Evolutionary conservation across 1,139 yeast species (phyloP).

Genomic region (Candida sanyaensis): DNA sequence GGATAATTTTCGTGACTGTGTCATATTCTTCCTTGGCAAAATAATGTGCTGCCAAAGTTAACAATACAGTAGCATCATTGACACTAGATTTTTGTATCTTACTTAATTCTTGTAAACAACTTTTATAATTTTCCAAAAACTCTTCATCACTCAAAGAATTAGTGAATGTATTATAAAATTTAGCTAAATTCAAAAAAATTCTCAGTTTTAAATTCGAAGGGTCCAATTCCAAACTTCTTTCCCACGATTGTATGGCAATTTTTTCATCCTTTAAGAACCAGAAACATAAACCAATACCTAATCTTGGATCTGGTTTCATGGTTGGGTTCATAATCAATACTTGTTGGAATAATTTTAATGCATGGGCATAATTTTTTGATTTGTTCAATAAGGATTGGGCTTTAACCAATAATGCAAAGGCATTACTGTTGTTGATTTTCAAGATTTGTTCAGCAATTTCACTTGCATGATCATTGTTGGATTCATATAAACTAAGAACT

Average conservation of each 20-base stretch:
- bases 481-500: constrained; percentile 47
- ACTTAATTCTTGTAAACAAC: constrained; percentile 41
- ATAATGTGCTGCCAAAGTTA: constrained; percentile 52
- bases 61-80: constrained; percentile 42
- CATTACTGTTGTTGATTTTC: constrained; percentile 53
- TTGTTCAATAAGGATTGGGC: constrained; percentile 79
- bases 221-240: constrained; percentile 69
- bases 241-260: constrained; percentile 83
- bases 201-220: constrained; percentile 63
- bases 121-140: constrained; percentile 51
- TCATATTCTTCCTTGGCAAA: constrained; percentile 63
- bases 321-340: constrained; percentile 76
- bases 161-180: constrained; percentile 65
- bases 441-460: constrained; percentile 60
- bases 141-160: constrained; percentile 61
- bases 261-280: constrained; percentile 82
- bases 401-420: constrained; percentile 79
- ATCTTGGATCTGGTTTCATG: constrained; percentile 86
- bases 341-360: constrained; percentile 82
- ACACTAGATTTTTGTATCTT: constrained; percentile 26
- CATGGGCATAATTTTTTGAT: constrained; percentile 65
- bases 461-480: constrained; percentile 63
- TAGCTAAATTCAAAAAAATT: constrained; percentile 65
- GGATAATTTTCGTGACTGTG: constrained; percentile 57
- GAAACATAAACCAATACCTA: constrained; percentile 93